Evolutionary conservation across 192 early-diverging fungal species (phyloP).

Genomic region (Coemansia sp.): DNA sequence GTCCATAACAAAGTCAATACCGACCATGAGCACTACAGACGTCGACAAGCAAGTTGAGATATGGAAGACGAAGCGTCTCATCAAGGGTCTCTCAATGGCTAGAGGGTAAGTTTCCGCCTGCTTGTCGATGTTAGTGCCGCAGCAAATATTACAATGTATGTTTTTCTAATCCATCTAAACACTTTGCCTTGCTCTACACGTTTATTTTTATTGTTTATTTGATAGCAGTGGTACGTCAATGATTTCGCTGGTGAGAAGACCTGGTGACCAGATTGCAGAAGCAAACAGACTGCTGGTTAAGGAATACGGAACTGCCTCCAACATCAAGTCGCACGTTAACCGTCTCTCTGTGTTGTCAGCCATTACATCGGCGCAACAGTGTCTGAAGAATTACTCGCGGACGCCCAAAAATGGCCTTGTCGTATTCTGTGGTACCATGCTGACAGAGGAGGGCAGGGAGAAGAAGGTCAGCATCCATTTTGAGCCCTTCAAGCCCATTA

Average conservation of each 20-base stretch:
- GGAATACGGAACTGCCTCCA: constrained; percentile 95
- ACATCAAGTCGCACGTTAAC: constrained; percentile 99
- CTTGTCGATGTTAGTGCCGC: not conserved
- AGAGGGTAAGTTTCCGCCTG: constrained; percentile 66
- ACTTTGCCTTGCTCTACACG: not conserved
- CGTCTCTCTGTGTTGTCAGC: constrained; percentile 89
- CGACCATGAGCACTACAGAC: constrained; percentile 12
- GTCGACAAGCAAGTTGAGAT: constrained; percentile 83
- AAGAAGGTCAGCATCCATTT: constrained; percentile 95
- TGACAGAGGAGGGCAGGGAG: constrained; percentile 97
- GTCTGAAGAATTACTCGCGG: constrained; percentile 86
- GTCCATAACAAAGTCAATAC: not conserved
- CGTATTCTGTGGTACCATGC: constrained; percentile 88
- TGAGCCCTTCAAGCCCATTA: constrained; percentile 97
- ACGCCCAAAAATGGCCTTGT: constrained; percentile 91
- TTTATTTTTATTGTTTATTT: not conserved
- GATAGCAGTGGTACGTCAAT: constrained; percentile 92
- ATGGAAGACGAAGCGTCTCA: constrained; percentile 94
- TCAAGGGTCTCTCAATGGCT: constrained; percentile 86
- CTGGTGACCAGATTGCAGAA: constrained; percentile 84
- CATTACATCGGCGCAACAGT: constrained; percentile 94
- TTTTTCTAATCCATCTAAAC: not conserved
- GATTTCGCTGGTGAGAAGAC: constrained; percentile 92
- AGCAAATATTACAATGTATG: not conserved
- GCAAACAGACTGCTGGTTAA: constrained; percentile 86